Base-by-base conservation (phyloP, 768 basidiomycete species). In the Aureoboletus auriporus region DNA sequence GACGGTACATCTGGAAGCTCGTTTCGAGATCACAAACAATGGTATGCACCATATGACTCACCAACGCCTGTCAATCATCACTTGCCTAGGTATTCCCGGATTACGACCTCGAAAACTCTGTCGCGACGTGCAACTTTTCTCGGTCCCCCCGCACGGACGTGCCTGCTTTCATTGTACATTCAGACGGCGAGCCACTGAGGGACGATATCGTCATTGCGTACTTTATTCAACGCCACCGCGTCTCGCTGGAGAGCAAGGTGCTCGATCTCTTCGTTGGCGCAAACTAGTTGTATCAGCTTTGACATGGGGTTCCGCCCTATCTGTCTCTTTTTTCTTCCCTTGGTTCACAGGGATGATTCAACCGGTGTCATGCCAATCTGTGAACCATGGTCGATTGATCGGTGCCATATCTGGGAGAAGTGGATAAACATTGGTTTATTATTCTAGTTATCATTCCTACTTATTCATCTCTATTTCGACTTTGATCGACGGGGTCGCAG, bases 121-220 rank as follows among this genome's bases (percentile, higher is more conserved):
- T 66, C 16, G 64, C 66, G 1, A 54, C 52, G 11, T 66, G 55
- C 46, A 46, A 54, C 39, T 51, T 62, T 29, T 42, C 60, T 9
- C 40, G 23, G 8, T 40, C 50, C 1, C 41, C 44, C 27, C 35
- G 51, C 4, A 14, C 11, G 1, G 26, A n/a, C 14, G 47, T 51
- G 20, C 66, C 62, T 0, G 61, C 59, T 2, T 48, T 66, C 27
- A 11, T 60, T 26, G 39, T 68, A 13, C 55, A 64, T 29, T 49
- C 51, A 7, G 26, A 36, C 13, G 60, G 58, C 3, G 65, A 66
- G 44, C 60, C 60, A 5, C 47, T 66, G 11, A 50, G 65, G 23
- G 66, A 66, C n/a, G 66, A 64, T 7, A 53, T 68, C 33, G 46
- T 62, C 11, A 49, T 68, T 13, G 57, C 54, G 8, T 66, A 68